These are phyloP conservation scores for Tulasnella calospora DNA, from an alignment of 768 basidiomycete species.

Conservation along the genomic window DNA sequence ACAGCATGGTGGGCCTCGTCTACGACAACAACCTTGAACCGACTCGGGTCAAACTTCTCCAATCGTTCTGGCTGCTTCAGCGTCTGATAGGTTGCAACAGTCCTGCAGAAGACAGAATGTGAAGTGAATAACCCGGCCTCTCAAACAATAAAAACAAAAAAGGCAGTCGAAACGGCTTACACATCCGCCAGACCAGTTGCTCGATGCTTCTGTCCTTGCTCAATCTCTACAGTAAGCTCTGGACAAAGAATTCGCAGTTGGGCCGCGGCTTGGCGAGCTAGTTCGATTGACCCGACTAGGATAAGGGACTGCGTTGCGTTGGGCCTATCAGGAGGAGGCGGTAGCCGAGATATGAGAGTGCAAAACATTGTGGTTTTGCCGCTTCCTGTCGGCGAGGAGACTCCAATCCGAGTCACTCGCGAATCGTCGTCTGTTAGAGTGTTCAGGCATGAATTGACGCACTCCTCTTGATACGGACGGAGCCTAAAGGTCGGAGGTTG, in stretches of 20 bases:
- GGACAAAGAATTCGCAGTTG: conserved; percentile 66
- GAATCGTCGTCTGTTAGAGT: conserved; percentile 47
- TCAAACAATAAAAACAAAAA: background rate
- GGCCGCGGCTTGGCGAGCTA: conserved; percentile 77
- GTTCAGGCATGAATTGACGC: conserved; percentile 67
- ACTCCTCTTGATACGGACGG: conserved; percentile 85
- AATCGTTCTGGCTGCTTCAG: conserved; percentile 59
- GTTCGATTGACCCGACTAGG: conserved; percentile 83
- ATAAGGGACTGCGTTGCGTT: conserved; percentile 61
- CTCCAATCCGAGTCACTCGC: conserved; percentile 72
- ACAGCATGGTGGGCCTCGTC: conserved; percentile 97
- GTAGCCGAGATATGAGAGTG: conserved; percentile 64
- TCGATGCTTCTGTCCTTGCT: conserved; percentile 71
- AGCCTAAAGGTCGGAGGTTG: conserved; percentile 35
- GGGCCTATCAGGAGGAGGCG: conserved; percentile 42
- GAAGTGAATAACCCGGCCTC: background rate
- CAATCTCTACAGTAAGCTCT: conserved; percentile 79
- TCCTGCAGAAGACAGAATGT: conserved; percentile 44
- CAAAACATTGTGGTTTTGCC: conserved; percentile 92
- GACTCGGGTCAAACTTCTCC: conserved; percentile 65
- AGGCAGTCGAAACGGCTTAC: conserved; percentile 44
- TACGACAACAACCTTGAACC: conserved; percentile 70
- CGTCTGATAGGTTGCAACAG: conserved; percentile 87
- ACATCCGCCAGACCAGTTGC: conserved; percentile 82
- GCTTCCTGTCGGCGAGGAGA: conserved; percentile 79